Base-by-base conservation (phyloP, 345 rosid genomes). In the Brassica cretica region DNA sequence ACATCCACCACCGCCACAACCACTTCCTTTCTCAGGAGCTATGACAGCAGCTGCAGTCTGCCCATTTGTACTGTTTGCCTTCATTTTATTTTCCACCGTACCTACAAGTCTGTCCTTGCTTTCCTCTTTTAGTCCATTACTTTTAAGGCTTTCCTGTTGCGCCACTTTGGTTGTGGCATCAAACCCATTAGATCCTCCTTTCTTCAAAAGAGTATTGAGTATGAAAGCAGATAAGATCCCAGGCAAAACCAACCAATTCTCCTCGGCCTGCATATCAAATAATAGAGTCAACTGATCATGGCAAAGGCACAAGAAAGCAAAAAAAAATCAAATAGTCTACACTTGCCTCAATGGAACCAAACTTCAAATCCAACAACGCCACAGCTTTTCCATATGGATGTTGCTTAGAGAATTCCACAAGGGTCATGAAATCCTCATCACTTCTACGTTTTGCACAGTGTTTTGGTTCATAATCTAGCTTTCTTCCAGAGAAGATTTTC, bases 351-450 rank as follows among this genome's bases (percentile, higher is more conserved):
- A 89, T 41, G 71, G 75, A 70, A 71, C 93, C 92, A 29, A 71
- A 84, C 78, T 85, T 89, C 37, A 91, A 46, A 89, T 94, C 86
- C 33, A 92, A 77, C 85, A 94, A 87, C 65, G 91, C 97, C 76
- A 91, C 85, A 72, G 95, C 87, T 71, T 87, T 90, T 33, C 98
- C 98, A 67, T 91, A 94, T 19, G 98, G 97, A 82, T 89, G 25
- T 67, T 86, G 83, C 18, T 82, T 39, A 12, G 97, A 89, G 76
- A 94, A 88, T 71, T 92, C 97, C 66, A 89, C 93, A 5, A 91
- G 87, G 41, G 93, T 94, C 86, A 89, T 59, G 60, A 86, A 89
- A 64, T 88, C 89, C 69, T 84, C 84, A 74, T 88, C 91, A 29
- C 60, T 80, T 80, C 83, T 78, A 72, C 15, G 75, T 79, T 84